Evolutionary conservation across 345 rosid genomes (phyloP).

Genomic region (Eucalyptus marginata): DNA sequence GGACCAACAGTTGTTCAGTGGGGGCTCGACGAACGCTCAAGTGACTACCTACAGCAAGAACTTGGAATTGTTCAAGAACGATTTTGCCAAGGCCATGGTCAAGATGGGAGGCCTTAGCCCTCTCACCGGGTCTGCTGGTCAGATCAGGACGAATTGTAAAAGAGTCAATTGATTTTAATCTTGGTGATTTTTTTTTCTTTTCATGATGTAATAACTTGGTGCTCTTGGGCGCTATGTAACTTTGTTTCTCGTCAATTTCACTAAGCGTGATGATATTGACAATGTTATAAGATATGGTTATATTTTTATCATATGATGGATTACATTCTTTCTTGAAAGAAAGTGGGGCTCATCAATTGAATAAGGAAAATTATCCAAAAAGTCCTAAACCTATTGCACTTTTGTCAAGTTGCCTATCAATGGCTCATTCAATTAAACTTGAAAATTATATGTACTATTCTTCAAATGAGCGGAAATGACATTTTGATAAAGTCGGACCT

Average conservation of each 20-base stretch:
- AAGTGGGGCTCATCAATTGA: background rate
- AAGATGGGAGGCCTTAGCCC: constrained; percentile 5
- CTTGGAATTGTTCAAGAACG: background rate
- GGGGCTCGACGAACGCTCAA: background rate
- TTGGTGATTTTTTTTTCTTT: background rate
- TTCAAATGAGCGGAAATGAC: background rate
- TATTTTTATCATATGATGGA: background rate
- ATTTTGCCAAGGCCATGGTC: background rate
- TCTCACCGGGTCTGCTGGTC: background rate
- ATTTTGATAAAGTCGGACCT: background rate
- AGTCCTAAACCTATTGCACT: no score
- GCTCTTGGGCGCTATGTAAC: background rate
- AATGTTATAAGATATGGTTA: background rate
- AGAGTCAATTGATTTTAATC: background rate
- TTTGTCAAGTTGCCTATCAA: background rate
- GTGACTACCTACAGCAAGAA: background rate
- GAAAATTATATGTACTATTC: background rate
- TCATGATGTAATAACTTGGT: background rate
- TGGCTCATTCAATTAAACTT: background rate
- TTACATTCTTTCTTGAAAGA: background rate
- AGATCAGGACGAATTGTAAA: background rate
- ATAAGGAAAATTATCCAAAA: background rate
- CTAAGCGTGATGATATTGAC: background rate
- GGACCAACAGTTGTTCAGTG: background rate
- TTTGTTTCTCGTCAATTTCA: background rate